Conservation (phyloP, 1,139 yeast species). For the Candida tropicalis region DNA sequence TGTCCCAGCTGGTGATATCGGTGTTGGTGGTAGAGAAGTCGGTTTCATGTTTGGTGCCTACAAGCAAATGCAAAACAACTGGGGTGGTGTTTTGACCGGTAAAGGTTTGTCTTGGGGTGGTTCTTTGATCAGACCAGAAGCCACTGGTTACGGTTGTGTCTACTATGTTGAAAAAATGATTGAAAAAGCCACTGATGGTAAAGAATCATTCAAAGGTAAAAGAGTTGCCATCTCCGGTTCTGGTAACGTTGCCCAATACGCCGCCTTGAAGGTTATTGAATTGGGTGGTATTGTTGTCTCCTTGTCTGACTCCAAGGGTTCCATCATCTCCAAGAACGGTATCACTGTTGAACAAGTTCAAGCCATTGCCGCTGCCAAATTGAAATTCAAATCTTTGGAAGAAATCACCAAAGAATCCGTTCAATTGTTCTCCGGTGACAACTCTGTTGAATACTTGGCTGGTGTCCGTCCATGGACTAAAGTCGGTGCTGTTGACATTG, state of each 20-base stretch:
- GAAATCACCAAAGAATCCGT: constrained; percentile 60
- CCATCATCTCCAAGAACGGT: constrained; percentile 76
- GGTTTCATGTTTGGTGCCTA: constrained; percentile 97
- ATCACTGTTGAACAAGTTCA: constrained; percentile 80
- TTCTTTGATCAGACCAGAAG: constrained; percentile 97
- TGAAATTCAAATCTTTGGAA: constrained; percentile 75
- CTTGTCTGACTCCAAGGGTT: constrained; percentile 91
- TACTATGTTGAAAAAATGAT: constrained; percentile 98
- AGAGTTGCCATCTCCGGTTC: constrained; percentile 96
- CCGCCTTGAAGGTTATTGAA: constrained; percentile 96
- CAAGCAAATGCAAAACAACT: constrained; percentile 87
- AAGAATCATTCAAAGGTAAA: constrained; percentile 88
- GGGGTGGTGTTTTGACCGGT: constrained; percentile 98
- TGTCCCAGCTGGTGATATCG: constrained; percentile 97
- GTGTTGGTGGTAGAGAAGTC: constrained; percentile 91
- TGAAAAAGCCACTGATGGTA: constrained; percentile 86
- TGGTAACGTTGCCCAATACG: constrained; percentile 99
- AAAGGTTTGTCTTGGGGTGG: constrained; percentile 99
- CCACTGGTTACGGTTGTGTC: constrained; percentile 97
- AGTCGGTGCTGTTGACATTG: constrained; percentile 91
- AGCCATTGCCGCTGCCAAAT: constrained; percentile 79
- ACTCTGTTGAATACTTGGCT: constrained; percentile 71
- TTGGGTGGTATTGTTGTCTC: constrained; percentile 95
- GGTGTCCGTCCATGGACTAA: constrained; percentile 97
- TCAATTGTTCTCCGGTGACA: constrained; percentile 57